These are phyloP conservation scores for Platismatia glauca DNA, from an alignment of 495 filamentous ascomycete species.

Conservation along the genomic window DNA sequence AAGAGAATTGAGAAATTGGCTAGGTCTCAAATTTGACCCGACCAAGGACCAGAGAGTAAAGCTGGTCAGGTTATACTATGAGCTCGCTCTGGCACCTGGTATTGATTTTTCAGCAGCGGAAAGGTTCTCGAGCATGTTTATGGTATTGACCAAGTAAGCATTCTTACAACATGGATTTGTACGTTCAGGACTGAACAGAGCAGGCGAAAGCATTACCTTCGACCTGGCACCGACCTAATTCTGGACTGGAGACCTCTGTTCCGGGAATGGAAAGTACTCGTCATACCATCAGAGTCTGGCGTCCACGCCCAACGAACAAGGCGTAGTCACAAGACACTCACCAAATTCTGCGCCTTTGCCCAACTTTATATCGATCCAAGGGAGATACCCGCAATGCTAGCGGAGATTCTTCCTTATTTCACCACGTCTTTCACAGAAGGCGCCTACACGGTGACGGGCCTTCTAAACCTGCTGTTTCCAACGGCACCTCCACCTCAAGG, in stretches of 20 bases:
- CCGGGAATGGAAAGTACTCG: constrained; percentile 81
- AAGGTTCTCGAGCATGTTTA: constrained; percentile 93
- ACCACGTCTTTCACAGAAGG: constrained; percentile 83
- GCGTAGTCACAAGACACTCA: constrained; percentile 63
- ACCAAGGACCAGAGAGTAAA: constrained; percentile 70
- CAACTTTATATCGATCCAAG: constrained; percentile 87
- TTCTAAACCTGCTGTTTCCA: constrained; percentile 80
- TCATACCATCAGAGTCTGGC: constrained; percentile 72
- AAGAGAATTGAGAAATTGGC: constrained; percentile 88
- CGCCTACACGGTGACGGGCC: constrained; percentile 77
- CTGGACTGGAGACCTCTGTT: constrained; percentile 90
- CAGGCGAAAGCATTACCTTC: constrained; percentile 92
- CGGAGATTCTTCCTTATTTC: constrained; percentile 92
- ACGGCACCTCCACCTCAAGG: constrained; percentile 68
- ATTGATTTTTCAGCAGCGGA: constrained; percentile 75
- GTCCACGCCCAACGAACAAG: constrained; percentile 55
- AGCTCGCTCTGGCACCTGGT: constrained; percentile 83
- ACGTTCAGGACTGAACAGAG: constrained; percentile 26
- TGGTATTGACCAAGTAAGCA: constrained; percentile 78
- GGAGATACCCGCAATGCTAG: constrained; percentile 78
- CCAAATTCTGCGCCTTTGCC: constrained; percentile 80
- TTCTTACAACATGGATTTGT: not conserved
- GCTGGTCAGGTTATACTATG: constrained; percentile 87
- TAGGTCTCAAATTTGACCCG: constrained; percentile 93
- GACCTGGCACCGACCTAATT: constrained; percentile 75